phyloP scores from a whole-genome alignment of 192 early-diverging fungal species.

The Entomortierella beljakovae region DNA sequence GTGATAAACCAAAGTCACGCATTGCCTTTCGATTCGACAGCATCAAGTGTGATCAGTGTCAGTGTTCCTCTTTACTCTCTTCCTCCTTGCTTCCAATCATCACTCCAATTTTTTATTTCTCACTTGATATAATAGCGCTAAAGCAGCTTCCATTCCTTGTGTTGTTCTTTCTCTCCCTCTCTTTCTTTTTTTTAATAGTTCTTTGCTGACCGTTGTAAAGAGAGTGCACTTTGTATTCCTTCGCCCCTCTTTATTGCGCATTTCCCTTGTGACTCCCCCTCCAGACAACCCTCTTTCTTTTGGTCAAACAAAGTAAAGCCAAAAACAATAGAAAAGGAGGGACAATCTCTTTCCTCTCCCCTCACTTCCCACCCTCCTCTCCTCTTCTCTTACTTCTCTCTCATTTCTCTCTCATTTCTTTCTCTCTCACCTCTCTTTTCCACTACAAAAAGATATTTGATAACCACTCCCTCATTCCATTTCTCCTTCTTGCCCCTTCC shows the following conservation, averaged over 20 bases:
- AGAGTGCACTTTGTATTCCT: neutral
- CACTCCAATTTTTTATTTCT: no score
- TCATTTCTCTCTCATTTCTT: neutral
- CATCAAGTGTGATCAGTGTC: neutral
- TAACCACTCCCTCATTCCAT: neutral
- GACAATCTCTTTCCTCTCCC: neutral
- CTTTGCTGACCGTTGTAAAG: neutral
- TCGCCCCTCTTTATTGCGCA: neutral
- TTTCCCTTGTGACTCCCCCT: neutral
- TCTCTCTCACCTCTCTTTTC: neutral
- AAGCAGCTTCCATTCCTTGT: neutral
- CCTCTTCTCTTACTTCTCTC: constrained; percentile 1
- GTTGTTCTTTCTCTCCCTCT: neutral
- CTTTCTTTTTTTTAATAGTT: neutral
- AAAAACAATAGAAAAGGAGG: constrained; percentile 1
- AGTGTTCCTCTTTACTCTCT: no score
- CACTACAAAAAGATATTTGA: neutral
- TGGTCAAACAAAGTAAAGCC: neutral
- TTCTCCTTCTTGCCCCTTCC: neutral
- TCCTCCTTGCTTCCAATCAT: no score
- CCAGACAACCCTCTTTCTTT: neutral
- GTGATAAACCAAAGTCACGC: neutral
- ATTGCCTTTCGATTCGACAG: neutral
- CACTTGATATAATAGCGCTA: no score
- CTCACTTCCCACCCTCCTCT: neutral